Percentiles rank a stretch among this genome's conserved stretches.
Conservation (phyloP, 768 basidiomycete species). For the Hypholoma sublateritium region DNA sequence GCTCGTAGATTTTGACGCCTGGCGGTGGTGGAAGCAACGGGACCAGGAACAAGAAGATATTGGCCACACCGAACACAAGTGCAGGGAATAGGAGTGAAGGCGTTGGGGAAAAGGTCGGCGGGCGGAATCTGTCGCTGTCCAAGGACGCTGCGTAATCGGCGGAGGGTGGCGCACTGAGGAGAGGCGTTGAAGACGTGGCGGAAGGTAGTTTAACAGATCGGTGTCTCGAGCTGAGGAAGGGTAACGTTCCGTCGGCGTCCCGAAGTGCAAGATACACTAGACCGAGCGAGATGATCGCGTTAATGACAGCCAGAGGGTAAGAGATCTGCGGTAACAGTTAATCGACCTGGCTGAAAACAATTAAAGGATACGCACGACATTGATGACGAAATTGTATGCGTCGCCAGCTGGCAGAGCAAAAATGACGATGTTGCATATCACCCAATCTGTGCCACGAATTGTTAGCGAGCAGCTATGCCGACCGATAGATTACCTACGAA, state of each 20-base stretch:
- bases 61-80: conserved; percentile 53
- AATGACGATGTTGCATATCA: conserved; percentile 35
- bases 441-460: conserved; percentile 26
- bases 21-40: conserved; percentile 55
- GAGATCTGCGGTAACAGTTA: conserved; percentile 27
- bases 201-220: not conserved
- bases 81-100: conserved; percentile 21
- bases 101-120: conserved; percentile 2
- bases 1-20: conserved; percentile 45
- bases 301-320: conserved; percentile 52
- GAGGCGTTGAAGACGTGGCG: not conserved
- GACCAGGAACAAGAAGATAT: conserved; percentile 55
- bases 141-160: not conserved
- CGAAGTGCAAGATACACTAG: conserved; percentile 37
- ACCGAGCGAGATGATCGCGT: conserved; percentile 51
- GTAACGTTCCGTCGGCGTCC: not conserved
- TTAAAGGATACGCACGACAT: conserved; percentile 38
- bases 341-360: not conserved
- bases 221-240: not conserved
- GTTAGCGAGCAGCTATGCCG: not conserved
- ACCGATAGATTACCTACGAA: conserved; percentile 36
- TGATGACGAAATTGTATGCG: conserved; percentile 63
- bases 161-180: conserved; percentile 20
- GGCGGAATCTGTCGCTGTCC: not conserved
- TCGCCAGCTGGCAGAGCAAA: conserved; percentile 57